Evolutionary conservation across 2,329 filamentous ascomycete genomes (phyloP).

Genomic region (Taxawa tesnikishii): DNA sequence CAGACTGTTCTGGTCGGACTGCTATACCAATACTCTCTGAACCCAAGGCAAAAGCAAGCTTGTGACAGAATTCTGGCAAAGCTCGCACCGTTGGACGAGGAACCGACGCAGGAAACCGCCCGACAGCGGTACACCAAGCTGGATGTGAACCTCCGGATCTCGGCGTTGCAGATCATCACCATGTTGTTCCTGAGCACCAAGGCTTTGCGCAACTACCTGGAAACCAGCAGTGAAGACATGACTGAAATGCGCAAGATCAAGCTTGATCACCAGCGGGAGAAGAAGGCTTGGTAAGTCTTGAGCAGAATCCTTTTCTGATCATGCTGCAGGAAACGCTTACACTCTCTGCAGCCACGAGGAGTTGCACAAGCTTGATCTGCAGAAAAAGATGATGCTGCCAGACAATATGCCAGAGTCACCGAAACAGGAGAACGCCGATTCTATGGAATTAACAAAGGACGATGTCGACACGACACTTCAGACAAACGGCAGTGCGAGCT

Average conservation of each 20-base stretch:
- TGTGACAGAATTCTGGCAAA: conserved; percentile 72
- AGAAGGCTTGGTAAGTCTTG: conserved; percentile 33
- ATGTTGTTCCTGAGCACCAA: conserved; percentile 79
- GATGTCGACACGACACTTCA: conserved; percentile 33
- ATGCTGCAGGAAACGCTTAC: neutral
- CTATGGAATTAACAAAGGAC: conserved; percentile 22
- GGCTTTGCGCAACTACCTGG: conserved; percentile 75
- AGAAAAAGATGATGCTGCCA: conserved; percentile 59
- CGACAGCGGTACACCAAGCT: conserved; percentile 59
- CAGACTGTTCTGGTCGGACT: conserved; percentile 79
- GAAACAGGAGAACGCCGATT: conserved; percentile 30
- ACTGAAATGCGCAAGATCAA: conserved; percentile 91
- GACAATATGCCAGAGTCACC: conserved; percentile 59
- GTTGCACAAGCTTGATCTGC: conserved; percentile 47
- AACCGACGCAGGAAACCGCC: conserved; percentile 65
- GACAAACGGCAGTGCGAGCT: conserved; percentile 44
- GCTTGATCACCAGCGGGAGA: conserved; percentile 77
- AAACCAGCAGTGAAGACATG: conserved; percentile 88
- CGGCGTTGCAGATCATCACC: conserved; percentile 72
- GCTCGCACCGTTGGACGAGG: conserved; percentile 65
- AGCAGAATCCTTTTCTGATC: neutral
- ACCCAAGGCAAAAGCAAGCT: conserved; percentile 52
- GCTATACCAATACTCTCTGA: conserved; percentile 71
- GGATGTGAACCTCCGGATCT: conserved; percentile 71
- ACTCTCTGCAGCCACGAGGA: neutral